These are phyloP conservation scores for Diplodia intermedia DNA, from an alignment of 2,329 filamentous ascomycete species.

Conservation along the genomic window DNA sequence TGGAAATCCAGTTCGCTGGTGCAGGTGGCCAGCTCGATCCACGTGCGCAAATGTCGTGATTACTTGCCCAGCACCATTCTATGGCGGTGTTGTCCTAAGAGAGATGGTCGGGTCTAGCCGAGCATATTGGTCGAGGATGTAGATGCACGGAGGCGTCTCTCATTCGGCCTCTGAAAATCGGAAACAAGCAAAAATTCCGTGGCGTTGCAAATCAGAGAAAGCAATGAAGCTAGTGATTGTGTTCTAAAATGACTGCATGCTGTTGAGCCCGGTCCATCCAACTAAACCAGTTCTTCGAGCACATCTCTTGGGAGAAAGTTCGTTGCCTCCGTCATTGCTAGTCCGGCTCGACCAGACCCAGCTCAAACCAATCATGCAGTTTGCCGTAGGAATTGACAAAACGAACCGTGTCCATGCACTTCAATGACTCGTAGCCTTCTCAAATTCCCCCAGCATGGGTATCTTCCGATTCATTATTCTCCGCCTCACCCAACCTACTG, in stretches of 20 bases:
- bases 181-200: not conserved
- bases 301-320: not conserved
- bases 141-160: not conserved
- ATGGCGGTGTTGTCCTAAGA: not conserved
- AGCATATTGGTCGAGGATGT: not conserved
- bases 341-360: no score
- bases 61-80: not conserved
- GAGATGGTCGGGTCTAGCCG: not conserved
- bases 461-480: not conserved
- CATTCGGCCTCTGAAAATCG: not conserved
- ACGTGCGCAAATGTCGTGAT: not conserved
- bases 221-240: not conserved
- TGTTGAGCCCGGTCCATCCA: not conserved
- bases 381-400: no score
- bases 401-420: no score
- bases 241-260: not conserved
- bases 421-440: no score
- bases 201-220: not conserved
- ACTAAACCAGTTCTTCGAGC: not conserved
- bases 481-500: not conserved
- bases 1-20: not conserved
- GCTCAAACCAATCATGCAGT: no score
- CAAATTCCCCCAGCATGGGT: not conserved
- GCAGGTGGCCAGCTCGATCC: not conserved
- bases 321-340: not conserved